Evolutionary conservation across 768 basidiomycete species (phyloP).

Genomic region (Pleurotus citrinopileatus): DNA sequence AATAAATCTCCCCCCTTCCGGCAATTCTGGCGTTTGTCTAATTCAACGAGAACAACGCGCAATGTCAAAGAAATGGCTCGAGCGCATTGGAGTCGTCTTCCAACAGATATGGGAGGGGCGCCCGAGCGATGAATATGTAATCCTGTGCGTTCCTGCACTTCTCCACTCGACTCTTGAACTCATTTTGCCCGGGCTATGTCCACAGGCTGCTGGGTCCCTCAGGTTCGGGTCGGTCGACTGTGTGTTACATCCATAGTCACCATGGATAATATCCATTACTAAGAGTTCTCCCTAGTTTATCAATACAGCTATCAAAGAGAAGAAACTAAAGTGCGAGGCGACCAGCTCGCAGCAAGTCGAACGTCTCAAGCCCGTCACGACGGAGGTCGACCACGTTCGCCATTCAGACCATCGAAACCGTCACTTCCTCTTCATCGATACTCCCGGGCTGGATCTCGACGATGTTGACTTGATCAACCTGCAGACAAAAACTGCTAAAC

Average conservation of each 20-base stretch:
- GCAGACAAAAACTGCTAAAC: slow-evolving; percentile 11
- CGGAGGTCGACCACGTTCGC: not conserved
- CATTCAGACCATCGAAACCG: not conserved
- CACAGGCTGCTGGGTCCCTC: not conserved
- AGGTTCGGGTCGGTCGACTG: slow-evolving; percentile 2
- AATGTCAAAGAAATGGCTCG: too few relatives aligned
- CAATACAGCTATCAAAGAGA: not conserved
- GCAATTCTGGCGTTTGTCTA: too few relatives aligned
- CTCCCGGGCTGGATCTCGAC: slow-evolving; percentile 16
- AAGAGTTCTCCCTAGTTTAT: too few relatives aligned
- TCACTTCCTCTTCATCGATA: slow-evolving; percentile 15
- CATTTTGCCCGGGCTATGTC: too few relatives aligned
- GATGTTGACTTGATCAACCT: not conserved
- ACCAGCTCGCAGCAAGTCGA: not conserved
- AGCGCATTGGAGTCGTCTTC: too few relatives aligned
- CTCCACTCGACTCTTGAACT: not conserved
- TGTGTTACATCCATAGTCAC: too few relatives aligned
- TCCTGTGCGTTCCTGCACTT: not conserved
- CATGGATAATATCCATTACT: too few relatives aligned
- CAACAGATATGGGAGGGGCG: too few relatives aligned
- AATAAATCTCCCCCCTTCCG: too few relatives aligned
- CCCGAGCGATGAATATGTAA: not conserved
- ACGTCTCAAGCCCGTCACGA: not conserved
- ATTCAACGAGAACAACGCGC: too few relatives aligned
- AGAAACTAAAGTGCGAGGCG: not conserved